Conservation (phyloP, 805 yeast species). For the Saccharomycopsis guyanensis region DNA sequence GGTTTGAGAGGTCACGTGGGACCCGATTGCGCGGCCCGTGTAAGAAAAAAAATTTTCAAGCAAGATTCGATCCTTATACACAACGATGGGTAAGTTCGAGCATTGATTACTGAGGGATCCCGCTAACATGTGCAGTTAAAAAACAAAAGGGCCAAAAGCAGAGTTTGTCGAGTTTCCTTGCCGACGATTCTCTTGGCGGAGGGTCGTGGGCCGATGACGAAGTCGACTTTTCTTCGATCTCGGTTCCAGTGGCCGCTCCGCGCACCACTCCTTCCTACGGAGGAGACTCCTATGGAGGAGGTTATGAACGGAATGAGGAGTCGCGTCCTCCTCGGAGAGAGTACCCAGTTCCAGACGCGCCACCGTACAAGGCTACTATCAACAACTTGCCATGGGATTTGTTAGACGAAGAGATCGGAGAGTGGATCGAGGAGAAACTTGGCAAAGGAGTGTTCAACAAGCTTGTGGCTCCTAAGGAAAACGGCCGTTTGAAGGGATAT, state of each 20-base stretch:
- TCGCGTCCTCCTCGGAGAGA: conserved; percentile 46
- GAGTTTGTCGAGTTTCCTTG: conserved; percentile 81
- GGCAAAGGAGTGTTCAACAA: conserved; percentile 45
- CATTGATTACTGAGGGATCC: too few relatives aligned
- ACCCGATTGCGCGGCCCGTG: neutral
- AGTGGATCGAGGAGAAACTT: conserved; percentile 51
- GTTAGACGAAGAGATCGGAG: conserved; percentile 52
- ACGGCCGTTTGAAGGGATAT: conserved; percentile 72
- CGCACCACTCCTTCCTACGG: conserved; percentile 26
- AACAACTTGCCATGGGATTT: conserved; percentile 81
- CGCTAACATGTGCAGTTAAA: too few relatives aligned
- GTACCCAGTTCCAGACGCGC: conserved; percentile 80
- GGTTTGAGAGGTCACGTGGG: neutral
- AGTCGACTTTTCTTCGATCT: conserved; percentile 60
- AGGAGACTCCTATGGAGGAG: conserved; percentile 23
- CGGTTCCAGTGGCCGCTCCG: conserved; percentile 36
- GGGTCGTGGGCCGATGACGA: conserved; percentile 85
- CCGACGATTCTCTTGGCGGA: conserved; percentile 64
- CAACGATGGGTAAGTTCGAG: too few relatives aligned
- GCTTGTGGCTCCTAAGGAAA: conserved; percentile 70
- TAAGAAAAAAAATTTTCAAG: neutral
- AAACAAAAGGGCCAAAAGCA: conserved; percentile 64
- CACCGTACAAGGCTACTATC: conserved; percentile 90
- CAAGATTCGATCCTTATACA: too few relatives aligned
- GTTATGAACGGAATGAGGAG: conserved; percentile 27